A percentile compares a stretch with the other conserved stretches of the same genome.
phyloP scores from a whole-genome alignment of 805 yeast species.

The Teunomyces lycoperdinae region DNA sequence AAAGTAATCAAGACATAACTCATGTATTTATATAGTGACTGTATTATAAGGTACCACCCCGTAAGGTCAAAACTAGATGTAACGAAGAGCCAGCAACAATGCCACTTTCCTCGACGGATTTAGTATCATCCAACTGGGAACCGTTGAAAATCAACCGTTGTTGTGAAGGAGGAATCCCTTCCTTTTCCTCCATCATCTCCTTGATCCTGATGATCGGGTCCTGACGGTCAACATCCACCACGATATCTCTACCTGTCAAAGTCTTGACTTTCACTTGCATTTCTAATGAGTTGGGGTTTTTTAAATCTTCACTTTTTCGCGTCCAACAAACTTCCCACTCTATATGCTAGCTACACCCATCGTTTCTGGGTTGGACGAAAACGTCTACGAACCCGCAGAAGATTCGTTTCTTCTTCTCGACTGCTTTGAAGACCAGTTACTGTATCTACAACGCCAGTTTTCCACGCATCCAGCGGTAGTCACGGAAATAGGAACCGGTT shows the following conservation, averaged over 20 bases:
- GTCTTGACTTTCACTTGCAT: slow-evolving; percentile 77
- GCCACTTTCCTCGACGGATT: slow-evolving; percentile 69
- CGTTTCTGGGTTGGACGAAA: slow-evolving; percentile 53
- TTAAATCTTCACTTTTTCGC: not conserved
- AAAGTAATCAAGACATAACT: not conserved
- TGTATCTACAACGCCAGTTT: slow-evolving; percentile 24
- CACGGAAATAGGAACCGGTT: slow-evolving; percentile 87
- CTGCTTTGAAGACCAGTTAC: slow-evolving; percentile 61
- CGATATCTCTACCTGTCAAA: slow-evolving; percentile 78
- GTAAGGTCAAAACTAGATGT: slow-evolving; percentile 85
- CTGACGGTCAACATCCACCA: slow-evolving; percentile 67
- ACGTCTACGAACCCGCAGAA: slow-evolving; percentile 92
- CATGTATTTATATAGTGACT: not conserved
- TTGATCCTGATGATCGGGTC: slow-evolving; percentile 74
- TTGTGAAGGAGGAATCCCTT: slow-evolving; percentile 95
- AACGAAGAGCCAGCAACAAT: slow-evolving; percentile 81
- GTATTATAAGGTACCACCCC: slow-evolving; percentile 62
- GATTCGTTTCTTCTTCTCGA: slow-evolving; percentile 86
- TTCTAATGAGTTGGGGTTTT: slow-evolving; percentile 5
- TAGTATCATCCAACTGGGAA: slow-evolving; percentile 85
- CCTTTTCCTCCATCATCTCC: slow-evolving; percentile 91
- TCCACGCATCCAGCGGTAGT: slow-evolving; percentile 46
- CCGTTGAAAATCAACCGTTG: slow-evolving; percentile 90
- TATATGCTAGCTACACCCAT: slow-evolving; percentile 80
- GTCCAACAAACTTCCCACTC: not conserved